Evolutionary conservation across 768 basidiomycete species (phyloP).

Genomic region (Mycena sanguinolenta): DNA sequence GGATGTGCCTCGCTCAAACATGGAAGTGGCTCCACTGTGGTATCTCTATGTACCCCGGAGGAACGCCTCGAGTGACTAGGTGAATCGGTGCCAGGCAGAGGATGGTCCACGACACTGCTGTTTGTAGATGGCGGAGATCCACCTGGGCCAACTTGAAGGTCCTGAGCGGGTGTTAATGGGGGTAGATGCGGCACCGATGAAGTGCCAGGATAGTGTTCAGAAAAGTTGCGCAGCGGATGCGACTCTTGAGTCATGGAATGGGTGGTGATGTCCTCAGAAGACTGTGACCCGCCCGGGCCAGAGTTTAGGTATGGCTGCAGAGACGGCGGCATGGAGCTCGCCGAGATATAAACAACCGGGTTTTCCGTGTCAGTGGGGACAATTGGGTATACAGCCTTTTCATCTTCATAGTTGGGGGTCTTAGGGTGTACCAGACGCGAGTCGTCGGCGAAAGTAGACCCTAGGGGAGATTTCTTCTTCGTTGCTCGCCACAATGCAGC

Average conservation of each 20-base stretch:
- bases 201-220: too few relatives aligned
- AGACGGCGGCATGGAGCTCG: constrained; percentile 34
- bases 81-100: too few relatives aligned
- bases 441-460: not conserved
- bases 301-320: constrained; percentile 40
- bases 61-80: constrained; percentile 13
- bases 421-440: not conserved
- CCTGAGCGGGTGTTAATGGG: too few relatives aligned
- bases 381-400: too few relatives aligned
- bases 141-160: too few relatives aligned
- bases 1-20: too few relatives aligned
- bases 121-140: too few relatives aligned
- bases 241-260: too few relatives aligned
- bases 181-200: too few relatives aligned
- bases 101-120: too few relatives aligned
- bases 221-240: constrained; percentile 25
- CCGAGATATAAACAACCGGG: constrained; percentile 23
- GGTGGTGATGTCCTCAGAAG: constrained; percentile 40
- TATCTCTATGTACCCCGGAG: constrained; percentile 22
- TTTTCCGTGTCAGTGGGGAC: not conserved
- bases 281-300: constrained; percentile 38
- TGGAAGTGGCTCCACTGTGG: constrained; percentile 1
- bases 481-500: constrained; percentile 15
- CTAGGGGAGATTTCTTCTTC: not conserved
- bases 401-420: too few relatives aligned